Conservation (phyloP, 306 rosid genomes). For the Cucurbita maxima region DNA sequence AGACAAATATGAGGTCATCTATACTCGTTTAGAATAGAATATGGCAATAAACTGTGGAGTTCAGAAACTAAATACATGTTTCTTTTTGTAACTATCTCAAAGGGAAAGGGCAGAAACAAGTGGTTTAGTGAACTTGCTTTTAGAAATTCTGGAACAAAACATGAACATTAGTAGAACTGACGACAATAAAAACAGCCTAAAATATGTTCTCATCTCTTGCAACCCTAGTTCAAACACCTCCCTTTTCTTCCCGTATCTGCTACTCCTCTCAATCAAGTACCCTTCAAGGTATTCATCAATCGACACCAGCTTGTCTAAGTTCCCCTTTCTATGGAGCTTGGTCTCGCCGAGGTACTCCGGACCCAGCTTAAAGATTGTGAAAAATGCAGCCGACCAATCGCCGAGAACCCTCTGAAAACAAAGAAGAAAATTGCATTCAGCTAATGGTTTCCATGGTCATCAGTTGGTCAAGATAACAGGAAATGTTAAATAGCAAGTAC, state of each 20-base stretch:
- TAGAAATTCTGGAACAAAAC: constrained; percentile 97
- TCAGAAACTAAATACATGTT: not conserved
- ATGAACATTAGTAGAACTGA: constrained; percentile 75
- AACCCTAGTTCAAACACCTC: constrained; percentile 92
- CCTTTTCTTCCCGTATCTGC: constrained; percentile 87
- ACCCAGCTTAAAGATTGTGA: constrained; percentile 64
- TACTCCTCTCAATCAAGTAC: constrained; percentile 80
- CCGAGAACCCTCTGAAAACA: constrained; percentile 66
- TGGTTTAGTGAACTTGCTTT: constrained; percentile 63
- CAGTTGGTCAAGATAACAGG: not conserved
- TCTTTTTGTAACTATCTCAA: not conserved
- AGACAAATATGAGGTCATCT: no score
- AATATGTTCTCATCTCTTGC: constrained; percentile 97
- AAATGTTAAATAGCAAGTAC: constrained; percentile 17
- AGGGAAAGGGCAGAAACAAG: constrained; percentile 48
- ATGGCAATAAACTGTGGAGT: not conserved
- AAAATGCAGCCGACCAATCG: constrained; percentile 90
- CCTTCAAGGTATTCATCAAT: constrained; percentile 94
- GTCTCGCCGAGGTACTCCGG: constrained; percentile 36
- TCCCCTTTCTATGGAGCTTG: constrained; percentile 15
- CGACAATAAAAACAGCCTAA: constrained; percentile 85
- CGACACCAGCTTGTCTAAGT: constrained; percentile 58
- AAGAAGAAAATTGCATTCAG: not conserved
- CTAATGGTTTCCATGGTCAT: not conserved
- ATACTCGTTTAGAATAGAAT: not conserved